Evolutionary conservation across 2,329 filamentous ascomycete species (phyloP).

Genomic region (Colletotrichum agaves): DNA sequence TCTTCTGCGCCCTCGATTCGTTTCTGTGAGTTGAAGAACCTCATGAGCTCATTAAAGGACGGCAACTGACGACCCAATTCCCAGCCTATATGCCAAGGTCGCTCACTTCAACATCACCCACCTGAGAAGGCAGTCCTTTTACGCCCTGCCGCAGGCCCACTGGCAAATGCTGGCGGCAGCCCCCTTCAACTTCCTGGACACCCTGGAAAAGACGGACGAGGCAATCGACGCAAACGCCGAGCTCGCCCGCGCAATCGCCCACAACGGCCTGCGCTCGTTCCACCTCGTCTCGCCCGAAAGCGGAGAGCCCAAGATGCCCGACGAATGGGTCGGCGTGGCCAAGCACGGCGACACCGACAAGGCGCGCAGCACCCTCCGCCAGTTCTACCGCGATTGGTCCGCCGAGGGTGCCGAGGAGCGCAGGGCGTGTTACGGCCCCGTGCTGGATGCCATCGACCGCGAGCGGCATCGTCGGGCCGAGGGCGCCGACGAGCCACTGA

Average conservation of each 20-base stretch:
- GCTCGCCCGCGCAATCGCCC: slow-evolving; percentile 81
- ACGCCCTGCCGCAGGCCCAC: slow-evolving; percentile 85
- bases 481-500: slow-evolving; percentile 53
- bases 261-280: slow-evolving; percentile 75
- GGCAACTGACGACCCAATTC: not conserved
- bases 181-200: slow-evolving; percentile 85
- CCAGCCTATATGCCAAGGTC: slow-evolving; percentile 83
- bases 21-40: slow-evolving; percentile 76
- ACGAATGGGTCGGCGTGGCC: slow-evolving; percentile 76
- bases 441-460: slow-evolving; percentile 72
- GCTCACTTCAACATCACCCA: slow-evolving; percentile 94
- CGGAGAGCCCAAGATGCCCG: slow-evolving; percentile 59
- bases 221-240: slow-evolving; percentile 91
- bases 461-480: slow-evolving; percentile 25
- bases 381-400: slow-evolving; percentile 97
- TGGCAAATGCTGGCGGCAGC: slow-evolving; percentile 84
- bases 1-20: slow-evolving; percentile 87
- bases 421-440: slow-evolving; percentile 78
- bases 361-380: slow-evolving; percentile 88
- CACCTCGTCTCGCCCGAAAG: slow-evolving; percentile 56
- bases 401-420: slow-evolving; percentile 79
- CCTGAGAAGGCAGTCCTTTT: slow-evolving; percentile 90
- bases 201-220: slow-evolving; percentile 81
- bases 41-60: not conserved
- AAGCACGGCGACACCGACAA: slow-evolving; percentile 86